Conservation (phyloP, 345 rosid species). For the Crucihimalaya himalaica region DNA sequence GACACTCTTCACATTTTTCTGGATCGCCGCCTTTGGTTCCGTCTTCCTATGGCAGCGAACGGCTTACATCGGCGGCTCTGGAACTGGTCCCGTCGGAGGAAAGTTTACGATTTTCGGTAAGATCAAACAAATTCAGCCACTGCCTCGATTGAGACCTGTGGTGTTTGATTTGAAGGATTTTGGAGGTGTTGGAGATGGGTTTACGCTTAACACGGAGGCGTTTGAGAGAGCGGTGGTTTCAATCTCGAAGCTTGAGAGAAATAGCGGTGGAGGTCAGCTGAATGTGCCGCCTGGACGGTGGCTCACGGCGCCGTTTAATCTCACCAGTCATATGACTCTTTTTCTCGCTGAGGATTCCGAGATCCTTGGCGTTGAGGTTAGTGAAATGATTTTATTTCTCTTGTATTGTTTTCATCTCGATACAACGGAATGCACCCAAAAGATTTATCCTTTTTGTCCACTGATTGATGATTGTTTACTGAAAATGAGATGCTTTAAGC, state of each 20-base stretch:
- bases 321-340: constrained; percentile 88
- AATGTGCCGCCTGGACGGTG: constrained; percentile 94
- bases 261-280: constrained; percentile 90
- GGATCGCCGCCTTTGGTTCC: constrained; percentile 82
- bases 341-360: constrained; percentile 86
- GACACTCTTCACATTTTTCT: constrained; percentile 69
- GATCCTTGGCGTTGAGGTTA: constrained; percentile 82
- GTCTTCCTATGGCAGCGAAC: constrained; percentile 81
- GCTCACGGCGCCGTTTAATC: constrained; percentile 96
- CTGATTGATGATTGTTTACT: not conserved
- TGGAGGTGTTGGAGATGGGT: constrained; percentile 90
- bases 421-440: not conserved
- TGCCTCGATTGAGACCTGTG: constrained; percentile 60
- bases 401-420: not conserved
- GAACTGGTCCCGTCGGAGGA: constrained; percentile 39
- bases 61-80: constrained; percentile 23
- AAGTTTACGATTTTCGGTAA: constrained; percentile 48
- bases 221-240: constrained; percentile 83
- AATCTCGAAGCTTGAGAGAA: constrained; percentile 69
- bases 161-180: constrained; percentile 86
- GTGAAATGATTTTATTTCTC: constrained; percentile 16
- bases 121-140: constrained; percentile 39
- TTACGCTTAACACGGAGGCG: constrained; percentile 76
- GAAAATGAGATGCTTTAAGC: not conserved
- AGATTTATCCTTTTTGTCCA: not conserved